These are phyloP conservation scores for Brettanomyces naardenensis DNA, from an alignment of 805 yeast species.

Conservation along the genomic window DNA sequence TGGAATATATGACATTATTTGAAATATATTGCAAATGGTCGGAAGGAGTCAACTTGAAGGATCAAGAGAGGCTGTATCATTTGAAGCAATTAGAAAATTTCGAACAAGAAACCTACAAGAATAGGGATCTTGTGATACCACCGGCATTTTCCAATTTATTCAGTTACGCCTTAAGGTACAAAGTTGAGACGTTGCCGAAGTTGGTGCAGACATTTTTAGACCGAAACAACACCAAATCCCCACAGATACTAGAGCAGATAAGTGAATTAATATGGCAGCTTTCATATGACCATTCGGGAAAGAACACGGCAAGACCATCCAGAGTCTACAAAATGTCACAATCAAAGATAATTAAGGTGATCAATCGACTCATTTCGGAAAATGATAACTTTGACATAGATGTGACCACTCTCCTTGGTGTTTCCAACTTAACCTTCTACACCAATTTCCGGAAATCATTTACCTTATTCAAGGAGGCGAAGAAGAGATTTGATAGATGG, in stretches of 20 bases:
- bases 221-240: constrained; percentile 8
- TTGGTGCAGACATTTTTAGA: constrained; percentile 14
- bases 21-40: constrained; percentile 18
- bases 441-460: constrained; percentile 17
- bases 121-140: constrained; percentile 13
- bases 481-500: constrained; percentile 25
- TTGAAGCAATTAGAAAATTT: constrained; percentile 13
- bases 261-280: constrained; percentile 24
- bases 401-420: constrained; percentile 22
- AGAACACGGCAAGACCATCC: constrained; percentile 15
- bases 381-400: constrained; percentile 14
- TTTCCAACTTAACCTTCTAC: constrained; percentile 20
- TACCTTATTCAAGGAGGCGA: constrained; percentile 20
- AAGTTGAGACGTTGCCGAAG: constrained; percentile 13
- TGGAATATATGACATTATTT: constrained; percentile 18
- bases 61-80: constrained; percentile 22
- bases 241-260: constrained; percentile 15
- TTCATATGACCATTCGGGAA: constrained; percentile 23
- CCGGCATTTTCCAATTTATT: constrained; percentile 22
- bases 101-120: constrained; percentile 7
- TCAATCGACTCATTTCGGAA: constrained; percentile 14
- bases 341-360: constrained; percentile 15
- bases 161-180: constrained; percentile 16
- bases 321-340: constrained; percentile 18
- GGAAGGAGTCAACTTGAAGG: constrained; percentile 13